A percentile compares a stretch with the other conserved stretches of the same genome.
Conservation (phyloP, 2,329 filamentous ascomycete species). For the Capronia coronata region DNA sequence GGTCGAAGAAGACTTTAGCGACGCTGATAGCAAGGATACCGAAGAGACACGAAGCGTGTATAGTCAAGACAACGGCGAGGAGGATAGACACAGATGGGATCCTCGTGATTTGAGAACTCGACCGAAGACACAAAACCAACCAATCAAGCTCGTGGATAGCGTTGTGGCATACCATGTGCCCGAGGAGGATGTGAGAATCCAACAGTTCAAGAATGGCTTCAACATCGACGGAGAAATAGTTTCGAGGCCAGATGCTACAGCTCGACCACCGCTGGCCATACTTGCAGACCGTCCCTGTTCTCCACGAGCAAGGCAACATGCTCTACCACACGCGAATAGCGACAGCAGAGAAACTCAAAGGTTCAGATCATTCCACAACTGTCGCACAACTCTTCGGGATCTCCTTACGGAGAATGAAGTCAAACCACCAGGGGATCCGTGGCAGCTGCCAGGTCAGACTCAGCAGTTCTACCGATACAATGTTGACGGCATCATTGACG, state of each 20-base stretch:
- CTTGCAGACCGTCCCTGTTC: neutral
- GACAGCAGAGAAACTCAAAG: neutral
- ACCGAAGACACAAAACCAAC: slow-evolving; percentile 35
- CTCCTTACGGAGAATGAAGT: neutral
- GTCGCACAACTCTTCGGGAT: neutral
- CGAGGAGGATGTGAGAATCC: neutral
- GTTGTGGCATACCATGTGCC: neutral
- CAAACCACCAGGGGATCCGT: neutral
- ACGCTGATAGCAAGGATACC: neutral
- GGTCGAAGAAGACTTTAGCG: slow-evolving; percentile 17
- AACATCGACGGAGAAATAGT: neutral
- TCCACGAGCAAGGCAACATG: neutral
- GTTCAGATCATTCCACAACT: neutral
- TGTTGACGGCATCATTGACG: too few relatives aligned
- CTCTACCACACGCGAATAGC: neutral
- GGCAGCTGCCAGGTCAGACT: neutral
- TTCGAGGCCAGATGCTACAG: neutral
- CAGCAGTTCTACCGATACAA: neutral
- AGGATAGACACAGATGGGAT: neutral
- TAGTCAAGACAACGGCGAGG: slow-evolving; percentile 11
- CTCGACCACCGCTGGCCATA: neutral
- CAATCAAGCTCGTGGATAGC: neutral
- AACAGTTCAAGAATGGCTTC: neutral
- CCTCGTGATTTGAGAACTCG: slow-evolving; percentile 37
- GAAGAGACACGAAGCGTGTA: slow-evolving; percentile 11